These are phyloP conservation scores for Suillus plorans DNA, from an alignment of 768 basidiomycete species.

Conservation along the genomic window DNA sequence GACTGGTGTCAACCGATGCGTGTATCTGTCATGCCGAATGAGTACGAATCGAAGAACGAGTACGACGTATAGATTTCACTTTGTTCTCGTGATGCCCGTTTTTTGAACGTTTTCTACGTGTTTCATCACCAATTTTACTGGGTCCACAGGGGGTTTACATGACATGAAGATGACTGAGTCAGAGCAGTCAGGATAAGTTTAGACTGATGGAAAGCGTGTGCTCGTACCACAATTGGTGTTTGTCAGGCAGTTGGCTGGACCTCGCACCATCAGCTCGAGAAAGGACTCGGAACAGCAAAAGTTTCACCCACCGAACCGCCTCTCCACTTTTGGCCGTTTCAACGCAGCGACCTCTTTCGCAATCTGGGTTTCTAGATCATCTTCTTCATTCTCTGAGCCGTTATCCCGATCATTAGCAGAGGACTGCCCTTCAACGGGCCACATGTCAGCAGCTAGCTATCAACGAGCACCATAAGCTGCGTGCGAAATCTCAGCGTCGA, in stretches of 20 bases:
- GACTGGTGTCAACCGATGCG: slow-evolving; percentile 72
- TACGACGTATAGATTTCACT: slow-evolving; percentile 37
- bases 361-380: slow-evolving; percentile 69
- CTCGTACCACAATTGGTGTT: slow-evolving; percentile 72
- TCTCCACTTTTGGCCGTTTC: slow-evolving; percentile 62
- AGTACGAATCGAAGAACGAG: neutral
- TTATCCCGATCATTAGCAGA: slow-evolving; percentile 21
- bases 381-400: slow-evolving; percentile 37
- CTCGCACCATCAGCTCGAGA: neutral
- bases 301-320: slow-evolving; percentile 57
- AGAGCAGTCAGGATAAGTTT: slow-evolving; percentile 6
- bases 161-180: slow-evolving; percentile 73
- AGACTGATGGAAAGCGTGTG: neutral
- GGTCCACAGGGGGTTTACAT: slow-evolving; percentile 75
- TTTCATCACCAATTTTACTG: slow-evolving; percentile 64
- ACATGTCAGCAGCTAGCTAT: slow-evolving; percentile 70
- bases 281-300: neutral
- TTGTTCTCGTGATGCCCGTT: slow-evolving; percentile 65
- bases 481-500: neutral
- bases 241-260: slow-evolving; percentile 70
- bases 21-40: slow-evolving; percentile 44
- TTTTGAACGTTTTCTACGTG: slow-evolving; percentile 61
- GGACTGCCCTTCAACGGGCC: slow-evolving; percentile 47
- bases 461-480: slow-evolving; percentile 6
- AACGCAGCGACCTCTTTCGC: slow-evolving; percentile 69